A percentile compares a stretch with the other conserved stretches of the same genome.
Conservation (phyloP, 441 rosid genomes). For the Theobroma grandiflorum region DNA sequence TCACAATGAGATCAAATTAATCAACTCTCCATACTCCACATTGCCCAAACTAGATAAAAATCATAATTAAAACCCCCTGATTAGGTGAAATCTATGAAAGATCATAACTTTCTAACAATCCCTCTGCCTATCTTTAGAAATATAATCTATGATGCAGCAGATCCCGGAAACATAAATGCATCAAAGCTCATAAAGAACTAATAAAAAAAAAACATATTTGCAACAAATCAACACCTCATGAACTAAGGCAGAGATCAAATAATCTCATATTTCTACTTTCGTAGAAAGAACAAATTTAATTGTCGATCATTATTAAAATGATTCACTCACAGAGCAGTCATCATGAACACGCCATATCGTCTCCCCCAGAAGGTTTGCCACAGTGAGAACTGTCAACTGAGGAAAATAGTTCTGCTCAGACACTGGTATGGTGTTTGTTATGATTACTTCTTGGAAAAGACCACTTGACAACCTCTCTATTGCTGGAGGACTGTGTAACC, state of each 20-base stretch:
- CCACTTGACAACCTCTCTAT: conserved; percentile 92
- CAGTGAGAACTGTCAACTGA: conserved; percentile 87
- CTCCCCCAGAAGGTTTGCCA: conserved; percentile 94
- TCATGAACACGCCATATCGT: conserved; percentile 98
- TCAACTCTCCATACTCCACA: conserved; percentile 32
- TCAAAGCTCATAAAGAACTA: not conserved
- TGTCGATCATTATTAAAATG: not conserved
- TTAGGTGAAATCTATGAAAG: not conserved
- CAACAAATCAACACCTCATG: conserved; percentile 11
- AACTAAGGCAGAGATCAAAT: conserved; percentile 14
- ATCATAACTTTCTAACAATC: not conserved
- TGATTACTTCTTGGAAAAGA: conserved; percentile 92
- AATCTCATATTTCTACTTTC: conserved; percentile 12
- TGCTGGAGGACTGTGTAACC: conserved; percentile 82
- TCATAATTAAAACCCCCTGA: not conserved
- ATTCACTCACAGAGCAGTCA: conserved; percentile 78
- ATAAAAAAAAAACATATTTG: not conserved
- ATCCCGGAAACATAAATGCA: not conserved
- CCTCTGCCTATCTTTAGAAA: not conserved
- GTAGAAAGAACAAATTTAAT: conserved; percentile 20
- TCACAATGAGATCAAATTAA: conserved; percentile 37
- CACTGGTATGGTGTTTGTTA: conserved; percentile 92
- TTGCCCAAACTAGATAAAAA: not conserved
- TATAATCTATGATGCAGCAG: not conserved
- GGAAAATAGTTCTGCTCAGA: conserved; percentile 84